Percentiles rank a stretch among this genome's conserved stretches.
phyloP scores from a whole-genome alignment of 2,329 filamentous ascomycete genomes.

The Fusarium mundagurra region DNA sequence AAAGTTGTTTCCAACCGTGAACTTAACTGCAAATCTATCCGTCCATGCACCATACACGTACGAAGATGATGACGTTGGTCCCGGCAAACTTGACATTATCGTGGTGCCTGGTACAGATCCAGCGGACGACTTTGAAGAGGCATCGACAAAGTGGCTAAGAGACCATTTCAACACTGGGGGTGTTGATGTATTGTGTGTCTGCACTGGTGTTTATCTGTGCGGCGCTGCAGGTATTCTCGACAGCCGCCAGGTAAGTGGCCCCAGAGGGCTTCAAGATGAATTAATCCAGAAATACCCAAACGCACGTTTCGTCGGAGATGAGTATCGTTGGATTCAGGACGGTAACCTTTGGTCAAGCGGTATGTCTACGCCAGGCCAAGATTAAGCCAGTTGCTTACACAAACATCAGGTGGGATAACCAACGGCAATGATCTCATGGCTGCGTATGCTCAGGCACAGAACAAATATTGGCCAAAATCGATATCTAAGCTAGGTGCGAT shows the following conservation, averaged over 20 bases:
- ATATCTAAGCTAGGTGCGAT: slow-evolving; percentile 56
- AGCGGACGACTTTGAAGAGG: slow-evolving; percentile 42
- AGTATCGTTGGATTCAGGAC: slow-evolving; percentile 61
- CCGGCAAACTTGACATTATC: slow-evolving; percentile 62
- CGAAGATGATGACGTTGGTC: slow-evolving; percentile 56
- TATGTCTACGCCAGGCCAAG: slow-evolving; percentile 43
- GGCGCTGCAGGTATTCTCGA: slow-evolving; percentile 59
- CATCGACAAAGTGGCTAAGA: slow-evolving; percentile 54
- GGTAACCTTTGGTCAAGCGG: slow-evolving; percentile 66
- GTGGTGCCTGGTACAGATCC: slow-evolving; percentile 63
- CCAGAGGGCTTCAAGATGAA: slow-evolving; percentile 54
- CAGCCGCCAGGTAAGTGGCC: slow-evolving; percentile 58
- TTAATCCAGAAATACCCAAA: slow-evolving; percentile 52
- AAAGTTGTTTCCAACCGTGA: slow-evolving; percentile 48
- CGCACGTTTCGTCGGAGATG: slow-evolving; percentile 56
- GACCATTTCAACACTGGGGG: slow-evolving; percentile 50
- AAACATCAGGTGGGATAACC: slow-evolving; percentile 58
- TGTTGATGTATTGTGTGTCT: slow-evolving; percentile 62
- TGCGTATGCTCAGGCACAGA: slow-evolving; percentile 58
- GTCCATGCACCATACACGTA: slow-evolving; percentile 56
- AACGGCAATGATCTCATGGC: slow-evolving; percentile 66
- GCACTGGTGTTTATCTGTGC: slow-evolving; percentile 61
- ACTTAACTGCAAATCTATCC: slow-evolving; percentile 52
- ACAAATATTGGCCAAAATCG: slow-evolving; percentile 53
- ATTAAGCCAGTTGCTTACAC: not conserved